Conservation (phyloP, 1,284 basidiomycete species). For the Cutaneotrichosporon cutaneum region DNA sequence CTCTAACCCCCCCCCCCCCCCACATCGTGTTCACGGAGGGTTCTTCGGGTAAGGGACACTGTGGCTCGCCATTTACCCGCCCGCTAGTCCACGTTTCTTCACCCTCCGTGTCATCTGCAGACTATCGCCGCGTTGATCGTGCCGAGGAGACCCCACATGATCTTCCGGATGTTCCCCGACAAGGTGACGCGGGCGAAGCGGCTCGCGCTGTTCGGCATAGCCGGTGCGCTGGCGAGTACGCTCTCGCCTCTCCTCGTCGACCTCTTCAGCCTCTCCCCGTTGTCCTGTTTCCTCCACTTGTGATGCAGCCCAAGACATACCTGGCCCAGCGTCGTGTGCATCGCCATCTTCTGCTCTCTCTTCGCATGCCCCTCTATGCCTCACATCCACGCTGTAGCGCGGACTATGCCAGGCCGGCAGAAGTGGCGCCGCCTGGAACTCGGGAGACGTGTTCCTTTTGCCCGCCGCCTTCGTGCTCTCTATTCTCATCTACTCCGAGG, state of each 20-base stretch:
- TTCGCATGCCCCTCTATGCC: constrained; percentile 44
- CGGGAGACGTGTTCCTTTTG: constrained; percentile 41
- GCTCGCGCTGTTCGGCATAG: constrained; percentile 48
- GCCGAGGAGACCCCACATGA: constrained; percentile 48
- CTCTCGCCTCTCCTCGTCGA: constrained; percentile 43
- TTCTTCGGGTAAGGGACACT: constrained; percentile 43
- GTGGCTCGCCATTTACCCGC: constrained; percentile 48
- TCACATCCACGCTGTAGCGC: constrained; percentile 41
- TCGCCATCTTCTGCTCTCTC: constrained; percentile 39
- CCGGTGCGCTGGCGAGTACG: constrained; percentile 40
- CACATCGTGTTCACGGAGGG: constrained; percentile 44
- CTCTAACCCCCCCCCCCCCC: constrained; percentile 47
- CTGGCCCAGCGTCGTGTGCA: constrained; percentile 25
- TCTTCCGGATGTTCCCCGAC: constrained; percentile 48
- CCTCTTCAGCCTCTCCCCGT: constrained; percentile 44
- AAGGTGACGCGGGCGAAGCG: constrained; percentile 43
- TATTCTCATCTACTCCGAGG: constrained; percentile 51
- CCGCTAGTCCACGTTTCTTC: constrained; percentile 51
- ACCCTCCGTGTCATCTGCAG: constrained; percentile 47
- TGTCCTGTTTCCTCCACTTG: constrained; percentile 53
- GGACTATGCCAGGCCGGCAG: constrained; percentile 35
- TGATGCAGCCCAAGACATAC: constrained; percentile 20
- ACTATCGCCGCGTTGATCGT: constrained; percentile 48
- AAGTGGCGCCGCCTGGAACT: constrained; percentile 51
- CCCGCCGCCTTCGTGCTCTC: constrained; percentile 42